phyloP scores from a whole-genome alignment of 768 basidiomycete genomes.

The Mycena capillaripes region DNA sequence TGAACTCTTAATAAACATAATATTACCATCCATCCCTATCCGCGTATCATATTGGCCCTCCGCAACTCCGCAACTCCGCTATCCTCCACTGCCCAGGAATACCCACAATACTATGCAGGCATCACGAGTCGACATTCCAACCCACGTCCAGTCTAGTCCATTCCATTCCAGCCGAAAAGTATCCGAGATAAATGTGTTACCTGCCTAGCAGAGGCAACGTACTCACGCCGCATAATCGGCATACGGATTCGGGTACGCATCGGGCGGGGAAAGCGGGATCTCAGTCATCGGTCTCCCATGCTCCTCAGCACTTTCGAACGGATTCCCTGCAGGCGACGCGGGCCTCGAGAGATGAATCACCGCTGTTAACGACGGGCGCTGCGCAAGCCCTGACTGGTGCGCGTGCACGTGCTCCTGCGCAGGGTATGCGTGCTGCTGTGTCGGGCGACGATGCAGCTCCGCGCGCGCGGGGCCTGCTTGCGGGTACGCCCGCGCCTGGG shows the following conservation, averaged over 20 bases:
- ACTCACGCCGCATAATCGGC: conserved; percentile 12
- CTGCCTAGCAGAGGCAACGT: background rate
- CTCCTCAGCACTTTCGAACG: conserved; percentile 12
- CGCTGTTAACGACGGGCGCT: conserved; percentile 17
- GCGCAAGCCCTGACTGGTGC: conserved; percentile 11
- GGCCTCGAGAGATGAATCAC: conserved; percentile 12
- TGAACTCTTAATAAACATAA: too few relatives aligned
- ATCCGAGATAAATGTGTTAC: conserved; percentile 1
- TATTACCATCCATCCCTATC: background rate
- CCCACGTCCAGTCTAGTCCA: conserved; percentile 5
- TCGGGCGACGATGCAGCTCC: conserved; percentile 16
- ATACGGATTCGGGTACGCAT: conserved; percentile 17
- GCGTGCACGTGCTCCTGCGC: conserved; percentile 9
- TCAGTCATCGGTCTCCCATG: conserved; percentile 8
- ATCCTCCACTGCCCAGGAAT: conserved; percentile 2
- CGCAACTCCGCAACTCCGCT: background rate
- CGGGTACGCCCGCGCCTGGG: conserved; percentile 12
- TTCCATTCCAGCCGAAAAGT: conserved; percentile 5
- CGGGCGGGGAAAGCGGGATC: conserved; percentile 17
- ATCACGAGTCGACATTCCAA: conserved; percentile 12
- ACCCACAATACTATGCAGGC: conserved; percentile 6
- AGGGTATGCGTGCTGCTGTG: conserved; percentile 7
- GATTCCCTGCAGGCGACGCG: conserved; percentile 11
- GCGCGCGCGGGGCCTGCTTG: conserved; percentile 3
- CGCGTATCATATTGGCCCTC: background rate